phyloP scores from a whole-genome alignment of 306 rosid species.

The Cicer bijugum region DNA sequence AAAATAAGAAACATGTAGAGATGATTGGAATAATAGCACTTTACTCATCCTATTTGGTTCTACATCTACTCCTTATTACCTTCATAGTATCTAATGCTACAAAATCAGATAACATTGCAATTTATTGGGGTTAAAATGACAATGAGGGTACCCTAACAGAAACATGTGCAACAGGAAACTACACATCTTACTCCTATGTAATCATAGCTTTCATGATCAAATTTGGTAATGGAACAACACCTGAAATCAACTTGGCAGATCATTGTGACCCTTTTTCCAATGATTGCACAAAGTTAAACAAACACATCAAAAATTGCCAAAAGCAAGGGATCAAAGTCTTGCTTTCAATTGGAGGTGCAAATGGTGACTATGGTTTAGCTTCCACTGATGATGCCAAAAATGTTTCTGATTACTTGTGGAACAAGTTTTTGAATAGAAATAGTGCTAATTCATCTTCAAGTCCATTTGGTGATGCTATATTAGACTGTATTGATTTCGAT shows the following conservation, averaged over 20 bases:
- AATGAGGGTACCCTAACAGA: conserved; percentile 54
- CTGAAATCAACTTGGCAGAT: conserved; percentile 52
- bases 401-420: conserved; percentile 58
- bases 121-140: conserved; percentile 64
- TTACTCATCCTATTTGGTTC: conserved; percentile 1
- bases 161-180: conserved; percentile 57
- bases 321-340: conserved; percentile 56
- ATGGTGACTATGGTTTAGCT: conserved; percentile 48
- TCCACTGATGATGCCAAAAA: conserved; percentile 53
- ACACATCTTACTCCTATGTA: conserved; percentile 30
- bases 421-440: conserved; percentile 56
- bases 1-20: neutral
- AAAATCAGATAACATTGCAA: conserved; percentile 43
- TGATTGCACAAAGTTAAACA: conserved; percentile 43
- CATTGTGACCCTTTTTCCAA: conserved; percentile 54
- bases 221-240: conserved; percentile 47
- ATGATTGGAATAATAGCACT: conserved; percentile 42
- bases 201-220: conserved; percentile 51
- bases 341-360: conserved; percentile 57
- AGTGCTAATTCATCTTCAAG: conserved; percentile 51
- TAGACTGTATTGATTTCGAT: conserved; percentile 69
- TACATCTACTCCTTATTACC: conserved; percentile 30
- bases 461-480: conserved; percentile 54
- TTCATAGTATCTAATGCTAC: conserved; percentile 35
- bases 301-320: conserved; percentile 52